Conservation (phyloP, 495 filamentous ascomycete species). For the Xylaria castorea region DNA sequence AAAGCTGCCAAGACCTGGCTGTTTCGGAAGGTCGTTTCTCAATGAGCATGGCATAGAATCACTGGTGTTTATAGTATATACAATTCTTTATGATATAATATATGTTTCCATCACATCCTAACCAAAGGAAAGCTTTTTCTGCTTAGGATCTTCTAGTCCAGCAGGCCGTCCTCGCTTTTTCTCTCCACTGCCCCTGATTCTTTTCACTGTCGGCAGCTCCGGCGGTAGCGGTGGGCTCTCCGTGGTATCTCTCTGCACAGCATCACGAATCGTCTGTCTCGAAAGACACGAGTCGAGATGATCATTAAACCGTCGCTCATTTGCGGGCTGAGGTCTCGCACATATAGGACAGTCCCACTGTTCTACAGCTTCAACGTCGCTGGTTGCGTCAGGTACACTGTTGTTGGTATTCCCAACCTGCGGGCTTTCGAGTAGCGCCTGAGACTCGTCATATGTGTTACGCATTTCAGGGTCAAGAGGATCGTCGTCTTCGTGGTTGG, state of each 20-base stretch:
- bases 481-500: slow-evolving; percentile 29
- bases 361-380: slow-evolving; percentile 55
- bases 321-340: slow-evolving; percentile 69
- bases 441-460: not conserved
- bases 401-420: not conserved
- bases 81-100: not conserved
- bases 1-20: not conserved
- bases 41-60: not conserved
- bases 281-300: slow-evolving; percentile 96
- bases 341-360: slow-evolving; percentile 90
- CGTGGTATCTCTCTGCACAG: slow-evolving; percentile 60
- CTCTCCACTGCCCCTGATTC: slow-evolving; percentile 41
- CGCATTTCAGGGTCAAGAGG: slow-evolving; percentile 14
- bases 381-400: slow-evolving; percentile 38
- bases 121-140: slow-evolving; percentile 55
- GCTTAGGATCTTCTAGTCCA: slow-evolving; percentile 46
- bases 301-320: slow-evolving; percentile 84
- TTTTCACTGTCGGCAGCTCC: slow-evolving; percentile 36
- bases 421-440: not conserved
- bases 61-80: not conserved
- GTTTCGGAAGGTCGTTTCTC: not conserved
- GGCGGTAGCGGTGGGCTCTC: slow-evolving; percentile 21
- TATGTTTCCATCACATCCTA: slow-evolving; percentile 14
- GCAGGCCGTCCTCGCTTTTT: slow-evolving; percentile 44
- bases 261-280: slow-evolving; percentile 81